Percentiles rank a stretch among this genome's conserved stretches.
Evolutionary conservation across 1,284 basidiomycete genomes (phyloP).

Genomic region (Malassezia obtusa): DNA sequence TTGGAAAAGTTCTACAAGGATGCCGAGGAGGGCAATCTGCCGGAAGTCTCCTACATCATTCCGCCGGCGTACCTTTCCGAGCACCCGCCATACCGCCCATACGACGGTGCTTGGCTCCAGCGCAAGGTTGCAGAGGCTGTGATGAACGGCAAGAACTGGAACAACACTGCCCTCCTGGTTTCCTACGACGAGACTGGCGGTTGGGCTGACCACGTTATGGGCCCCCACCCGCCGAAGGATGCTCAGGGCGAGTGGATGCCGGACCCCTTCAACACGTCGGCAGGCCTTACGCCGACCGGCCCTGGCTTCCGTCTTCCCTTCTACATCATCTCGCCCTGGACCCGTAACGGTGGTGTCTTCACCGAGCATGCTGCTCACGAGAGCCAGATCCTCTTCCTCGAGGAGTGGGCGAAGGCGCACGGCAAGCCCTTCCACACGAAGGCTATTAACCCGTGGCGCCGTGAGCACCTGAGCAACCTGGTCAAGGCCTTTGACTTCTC

Average conservation of each 20-base stretch:
- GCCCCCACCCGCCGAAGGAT: constrained; percentile 13
- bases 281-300: constrained; percentile 24
- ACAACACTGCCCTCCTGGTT: constrained; percentile 26
- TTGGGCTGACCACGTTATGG: constrained; percentile 33
- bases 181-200: constrained; percentile 42
- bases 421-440: constrained; percentile 26
- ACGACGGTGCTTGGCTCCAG: constrained; percentile 37
- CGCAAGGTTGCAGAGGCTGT: constrained; percentile 31
- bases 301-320: constrained; percentile 42
- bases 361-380: constrained; percentile 32
- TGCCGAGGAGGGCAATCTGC: constrained; percentile 27
- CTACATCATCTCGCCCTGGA: constrained; percentile 32
- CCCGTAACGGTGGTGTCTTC: constrained; percentile 33
- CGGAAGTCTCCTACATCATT: constrained; percentile 34
- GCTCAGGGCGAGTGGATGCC: constrained; percentile 28
- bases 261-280: constrained; percentile 24
- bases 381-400: constrained; percentile 35
- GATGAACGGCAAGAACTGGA: constrained; percentile 24
- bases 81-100: constrained; percentile 30
- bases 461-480: constrained; percentile 30
- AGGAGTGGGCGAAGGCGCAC: constrained; percentile 33
- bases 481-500: constrained; percentile 35
- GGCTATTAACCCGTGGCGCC: constrained; percentile 29
- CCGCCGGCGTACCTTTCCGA: constrained; percentile 32
- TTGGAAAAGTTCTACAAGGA: constrained; percentile 31